phyloP scores from a whole-genome alignment of 495 filamentous ascomycete genomes.

The Xylaria telfairii region DNA sequence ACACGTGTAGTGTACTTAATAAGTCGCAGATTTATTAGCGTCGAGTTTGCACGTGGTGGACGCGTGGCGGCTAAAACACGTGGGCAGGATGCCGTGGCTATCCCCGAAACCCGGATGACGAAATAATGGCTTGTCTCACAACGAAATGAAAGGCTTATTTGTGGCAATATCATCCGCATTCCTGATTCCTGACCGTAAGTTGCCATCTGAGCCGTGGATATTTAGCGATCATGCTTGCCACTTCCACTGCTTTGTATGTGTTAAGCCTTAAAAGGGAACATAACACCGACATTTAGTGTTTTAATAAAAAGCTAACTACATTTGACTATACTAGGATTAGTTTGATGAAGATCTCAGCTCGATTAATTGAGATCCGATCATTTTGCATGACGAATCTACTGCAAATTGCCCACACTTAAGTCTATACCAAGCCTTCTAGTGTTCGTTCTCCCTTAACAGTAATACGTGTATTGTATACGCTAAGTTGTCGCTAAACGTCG shows the following conservation, averaged over 20 bases:
- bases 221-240: neutral
- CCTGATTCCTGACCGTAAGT: neutral
- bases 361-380: neutral
- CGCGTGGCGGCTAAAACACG: constrained; percentile 25
- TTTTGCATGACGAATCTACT: neutral
- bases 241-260: neutral
- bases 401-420: neutral
- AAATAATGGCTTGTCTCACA: constrained; percentile 15
- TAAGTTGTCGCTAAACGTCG: neutral
- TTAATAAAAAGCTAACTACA: neutral
- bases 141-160: constrained; percentile 11
- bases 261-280: too few relatives aligned
- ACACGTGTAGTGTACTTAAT: neutral
- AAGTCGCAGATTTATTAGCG: constrained; percentile 12
- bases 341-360: neutral
- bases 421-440: neutral
- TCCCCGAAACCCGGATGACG: neutral
- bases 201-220: neutral
- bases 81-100: constrained; percentile 11
- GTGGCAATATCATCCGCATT: neutral
- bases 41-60: constrained; percentile 19
- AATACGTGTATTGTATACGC: neutral
- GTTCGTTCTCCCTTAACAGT: neutral
- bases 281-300: too few relatives aligned
- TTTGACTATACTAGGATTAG: neutral